A percentile compares a stretch with the other conserved stretches of the same genome.
Conservation (phyloP, 805 yeast species). For the Saccharomycopsis schoenii region DNA sequence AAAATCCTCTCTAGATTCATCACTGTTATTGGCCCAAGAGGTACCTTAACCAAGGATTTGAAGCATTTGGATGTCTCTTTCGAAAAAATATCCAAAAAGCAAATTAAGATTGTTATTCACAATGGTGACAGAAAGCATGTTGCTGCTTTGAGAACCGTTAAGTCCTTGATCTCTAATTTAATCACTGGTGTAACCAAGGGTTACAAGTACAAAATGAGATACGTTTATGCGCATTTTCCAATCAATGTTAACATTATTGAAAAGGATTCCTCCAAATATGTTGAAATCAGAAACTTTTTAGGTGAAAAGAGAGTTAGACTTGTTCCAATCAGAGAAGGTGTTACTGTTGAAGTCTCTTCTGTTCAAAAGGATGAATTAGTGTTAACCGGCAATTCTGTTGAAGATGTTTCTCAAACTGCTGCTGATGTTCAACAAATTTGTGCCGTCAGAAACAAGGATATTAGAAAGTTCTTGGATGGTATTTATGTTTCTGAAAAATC, state of each 20-base stretch:
- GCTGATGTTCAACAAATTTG: conserved; percentile 97
- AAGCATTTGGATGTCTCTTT: conserved; percentile 94
- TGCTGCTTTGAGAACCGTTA: conserved; percentile 98
- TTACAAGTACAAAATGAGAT: conserved; percentile 99
- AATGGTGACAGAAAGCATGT: conserved; percentile 99
- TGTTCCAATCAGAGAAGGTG: conserved; percentile 84
- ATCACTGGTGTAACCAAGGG: conserved; percentile 98
- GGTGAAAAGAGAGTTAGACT: conserved; percentile 98
- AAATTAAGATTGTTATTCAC: conserved; percentile 85
- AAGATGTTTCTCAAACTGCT: conserved; percentile 95
- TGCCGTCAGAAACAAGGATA: conserved; percentile 99
- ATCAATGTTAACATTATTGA: conserved; percentile 91
- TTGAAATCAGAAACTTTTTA: conserved; percentile 98
- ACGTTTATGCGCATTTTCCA: conserved; percentile 99
- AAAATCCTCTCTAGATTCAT: conserved; percentile 84
- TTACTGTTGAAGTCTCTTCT: conserved; percentile 69
- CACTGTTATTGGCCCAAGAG: conserved; percentile 97
- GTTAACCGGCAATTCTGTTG: conserved; percentile 90
- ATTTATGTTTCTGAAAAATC: conserved; percentile 97
- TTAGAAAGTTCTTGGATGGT: conserved; percentile 99
- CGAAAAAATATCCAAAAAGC: conserved; percentile 60
- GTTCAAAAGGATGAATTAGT: conserved; percentile 90
- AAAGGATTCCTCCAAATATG: conserved; percentile 58
- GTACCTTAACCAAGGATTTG: conserved; percentile 80
- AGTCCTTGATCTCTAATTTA: conserved; percentile 88